Evolutionary conservation across 1,284 basidiomycete species (phyloP), one percentile per base, ranked within the genome.

Genomic region (Farysia itapuensis): DNA sequence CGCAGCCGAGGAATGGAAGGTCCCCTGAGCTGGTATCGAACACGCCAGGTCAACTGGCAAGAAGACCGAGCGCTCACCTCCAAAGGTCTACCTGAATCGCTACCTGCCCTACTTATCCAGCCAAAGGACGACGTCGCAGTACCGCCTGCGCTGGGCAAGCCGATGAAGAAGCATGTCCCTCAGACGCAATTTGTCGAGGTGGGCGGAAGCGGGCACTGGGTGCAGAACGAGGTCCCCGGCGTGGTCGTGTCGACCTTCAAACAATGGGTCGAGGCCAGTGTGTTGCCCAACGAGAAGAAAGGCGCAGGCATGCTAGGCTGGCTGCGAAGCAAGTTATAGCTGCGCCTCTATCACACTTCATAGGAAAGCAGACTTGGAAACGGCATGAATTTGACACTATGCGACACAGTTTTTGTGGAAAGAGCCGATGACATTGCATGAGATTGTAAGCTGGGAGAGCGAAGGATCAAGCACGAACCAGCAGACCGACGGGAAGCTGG

Each of bases 21-120:
- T 5, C 64, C 67, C 12, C 36, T 70, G 1, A 70, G 63, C 46
- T 70, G 67, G 67, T 70, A 70, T 32, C 42, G 67, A 11, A 66
- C 63, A 19, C 39, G 65, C 15, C 39, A 49, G 32, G 54, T 70
- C 53, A 70, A 70, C 33, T 64, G 43, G 39, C 33, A 60, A 21
- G 65, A 68, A 23, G 64, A 68, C 16, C 44, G 52, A 5, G 47
- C 35, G 3, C 19, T 61, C 18, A 47, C 46, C 0, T 40, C 37
- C 25, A 49, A 56, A 29, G 47, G 41, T 5, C 31, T 65, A 22
- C 63, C 63, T 4, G 63, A 50, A 16, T 43, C 43, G 16, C 32
- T 65, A 25, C 63, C 63, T 1, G 51, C 57, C 2, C 18, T 60
- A 41, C 57, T 65, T 13, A 56, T 60, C 28, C 41, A 42, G 44